Percentiles rank a stretch among this genome's conserved stretches.
These are phyloP conservation scores for Chlorella sp. DNA, from an alignment of 139 green algal species.

Conservation along the genomic window DNA sequence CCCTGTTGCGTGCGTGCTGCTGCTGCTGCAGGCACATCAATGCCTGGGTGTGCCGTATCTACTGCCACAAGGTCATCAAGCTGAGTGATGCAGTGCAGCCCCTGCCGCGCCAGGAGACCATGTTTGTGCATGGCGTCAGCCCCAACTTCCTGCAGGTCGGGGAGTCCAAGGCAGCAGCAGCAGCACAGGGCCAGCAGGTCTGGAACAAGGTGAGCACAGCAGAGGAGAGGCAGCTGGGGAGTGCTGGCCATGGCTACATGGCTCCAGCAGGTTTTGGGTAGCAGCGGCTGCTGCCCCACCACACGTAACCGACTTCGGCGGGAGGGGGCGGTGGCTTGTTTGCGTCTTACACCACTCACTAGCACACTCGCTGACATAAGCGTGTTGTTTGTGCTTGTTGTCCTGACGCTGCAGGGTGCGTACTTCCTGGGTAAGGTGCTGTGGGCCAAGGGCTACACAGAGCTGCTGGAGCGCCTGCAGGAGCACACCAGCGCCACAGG, in stretches of 20 bases:
- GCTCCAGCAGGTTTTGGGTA: no score
- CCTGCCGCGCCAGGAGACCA: conserved; percentile 77
- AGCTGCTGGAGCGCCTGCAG: conserved; percentile 84
- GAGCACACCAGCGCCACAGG: conserved; percentile 47
- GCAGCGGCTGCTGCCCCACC: background rate
- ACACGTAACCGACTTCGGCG: conserved; percentile 1
- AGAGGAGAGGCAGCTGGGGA: no score
- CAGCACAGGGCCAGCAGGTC: no score
- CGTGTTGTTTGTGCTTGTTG: conserved; percentile 5
- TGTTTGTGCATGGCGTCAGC: conserved; percentile 95
- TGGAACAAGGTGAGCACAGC: no score
- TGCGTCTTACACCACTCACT: no score
- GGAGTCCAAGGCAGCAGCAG: background rate
- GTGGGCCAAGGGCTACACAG: conserved; percentile 98
- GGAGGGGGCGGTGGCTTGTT: conserved; percentile 14
- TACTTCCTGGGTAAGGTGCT: conserved; percentile 98
- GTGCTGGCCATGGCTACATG: no score
- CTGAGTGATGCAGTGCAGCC: conserved; percentile 94
- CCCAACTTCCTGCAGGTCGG: conserved; percentile 72
- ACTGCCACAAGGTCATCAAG: conserved; percentile 98
- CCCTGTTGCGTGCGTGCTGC: no score
- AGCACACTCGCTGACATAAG: conserved; percentile 10
- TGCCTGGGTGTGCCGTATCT: conserved; percentile 66
- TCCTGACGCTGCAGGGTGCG: conserved; percentile 43
- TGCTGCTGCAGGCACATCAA: conserved; percentile 63